Evolutionary conservation across 495 filamentous ascomycete species (phyloP).

Genomic region (Aspergillus sparsus): DNA sequence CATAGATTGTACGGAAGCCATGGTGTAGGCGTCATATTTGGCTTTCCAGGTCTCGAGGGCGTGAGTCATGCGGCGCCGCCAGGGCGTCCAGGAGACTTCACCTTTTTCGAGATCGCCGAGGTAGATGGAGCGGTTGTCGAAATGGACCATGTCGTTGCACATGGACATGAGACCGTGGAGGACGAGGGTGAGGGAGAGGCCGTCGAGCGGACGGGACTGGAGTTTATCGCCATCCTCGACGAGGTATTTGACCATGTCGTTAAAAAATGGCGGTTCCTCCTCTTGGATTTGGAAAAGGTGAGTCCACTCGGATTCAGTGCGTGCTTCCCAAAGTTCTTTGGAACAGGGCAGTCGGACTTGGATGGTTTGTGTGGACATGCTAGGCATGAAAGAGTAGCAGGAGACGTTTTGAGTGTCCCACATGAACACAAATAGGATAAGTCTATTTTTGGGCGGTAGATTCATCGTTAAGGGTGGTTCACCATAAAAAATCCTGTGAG

Average conservation of each 20-base stretch:
- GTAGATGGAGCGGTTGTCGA: constrained; percentile 2
- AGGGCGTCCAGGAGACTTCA: background rate
- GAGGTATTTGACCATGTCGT: background rate
- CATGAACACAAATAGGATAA: background rate
- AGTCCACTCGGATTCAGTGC: background rate
- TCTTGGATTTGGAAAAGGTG: background rate
- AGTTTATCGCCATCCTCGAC: background rate
- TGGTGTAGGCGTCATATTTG: constrained; percentile 2
- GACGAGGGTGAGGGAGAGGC: background rate
- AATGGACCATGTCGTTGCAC: background rate
- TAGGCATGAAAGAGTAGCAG: constrained; percentile 4
- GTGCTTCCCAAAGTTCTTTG: background rate
- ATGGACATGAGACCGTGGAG: background rate
- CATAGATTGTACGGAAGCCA: background rate
- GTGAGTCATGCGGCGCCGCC: constrained; percentile 1
- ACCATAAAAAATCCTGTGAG: no score
- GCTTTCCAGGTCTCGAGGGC: background rate
- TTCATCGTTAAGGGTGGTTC: background rate
- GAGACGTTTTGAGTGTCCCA: constrained; percentile 4
- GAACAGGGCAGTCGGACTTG: background rate
- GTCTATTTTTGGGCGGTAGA: background rate
- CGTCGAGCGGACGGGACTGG: background rate
- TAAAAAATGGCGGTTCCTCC: background rate
- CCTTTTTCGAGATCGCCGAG: background rate
- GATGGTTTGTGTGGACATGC: background rate